Evolutionary conservation across 2,329 filamentous ascomycete genomes (phyloP).

Genomic region (Fusarium concolor): DNA sequence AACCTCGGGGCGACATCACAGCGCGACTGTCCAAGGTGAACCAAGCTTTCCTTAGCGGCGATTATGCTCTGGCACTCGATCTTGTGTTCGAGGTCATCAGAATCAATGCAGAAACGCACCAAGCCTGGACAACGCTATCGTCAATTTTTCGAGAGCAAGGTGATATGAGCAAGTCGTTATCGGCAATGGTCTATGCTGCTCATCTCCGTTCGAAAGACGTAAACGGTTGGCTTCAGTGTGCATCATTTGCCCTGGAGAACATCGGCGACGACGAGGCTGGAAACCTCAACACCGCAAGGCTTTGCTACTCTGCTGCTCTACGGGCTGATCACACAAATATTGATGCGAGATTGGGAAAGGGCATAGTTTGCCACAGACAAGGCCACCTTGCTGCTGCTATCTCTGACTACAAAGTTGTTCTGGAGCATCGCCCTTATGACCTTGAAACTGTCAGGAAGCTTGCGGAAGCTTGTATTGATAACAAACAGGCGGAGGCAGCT

Average conservation of each 20-base stretch:
- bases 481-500: slow-evolving; percentile 56
- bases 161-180: slow-evolving; percentile 67
- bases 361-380: slow-evolving; percentile 66
- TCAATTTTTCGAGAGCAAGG: slow-evolving; percentile 71
- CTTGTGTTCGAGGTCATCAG: slow-evolving; percentile 72
- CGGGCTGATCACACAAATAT: slow-evolving; percentile 67
- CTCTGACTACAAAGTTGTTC: slow-evolving; percentile 66
- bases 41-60: slow-evolving; percentile 71
- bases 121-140: slow-evolving; percentile 72
- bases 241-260: slow-evolving; percentile 66
- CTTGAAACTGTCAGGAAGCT: slow-evolving; percentile 66
- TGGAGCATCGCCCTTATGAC: slow-evolving; percentile 65
- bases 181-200: slow-evolving; percentile 70
- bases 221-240: slow-evolving; percentile 69
- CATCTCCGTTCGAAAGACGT: slow-evolving; percentile 72
- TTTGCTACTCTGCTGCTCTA: slow-evolving; percentile 71
- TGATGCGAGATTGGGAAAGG: slow-evolving; percentile 70
- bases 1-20: slow-evolving; percentile 78
- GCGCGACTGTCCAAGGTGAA: slow-evolving; percentile 74
- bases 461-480: slow-evolving; percentile 67
- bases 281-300: slow-evolving; percentile 65
- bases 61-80: slow-evolving; percentile 69
- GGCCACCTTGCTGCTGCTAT: slow-evolving; percentile 66
- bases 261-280: slow-evolving; percentile 60
- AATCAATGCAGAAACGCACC: slow-evolving; percentile 74